Base-by-base conservation (phyloP, 495 filamentous ascomycete genomes). In the Trichoderma reesei region DNA sequence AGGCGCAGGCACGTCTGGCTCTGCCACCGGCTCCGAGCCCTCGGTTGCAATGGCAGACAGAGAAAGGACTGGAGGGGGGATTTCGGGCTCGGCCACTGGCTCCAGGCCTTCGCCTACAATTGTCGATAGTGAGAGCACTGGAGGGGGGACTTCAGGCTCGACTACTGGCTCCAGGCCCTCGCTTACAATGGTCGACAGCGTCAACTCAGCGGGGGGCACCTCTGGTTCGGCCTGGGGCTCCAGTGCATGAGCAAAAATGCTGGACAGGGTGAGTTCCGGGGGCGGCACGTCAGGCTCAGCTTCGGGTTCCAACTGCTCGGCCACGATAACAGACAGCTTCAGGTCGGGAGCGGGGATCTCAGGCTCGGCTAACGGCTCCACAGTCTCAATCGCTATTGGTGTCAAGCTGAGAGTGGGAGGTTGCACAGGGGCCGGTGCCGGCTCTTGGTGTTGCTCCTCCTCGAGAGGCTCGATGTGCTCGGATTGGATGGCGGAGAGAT, bases 381-480 rank as follows among this genome's bases (percentile, higher is more conserved):
- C 66, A 41, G 70, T 60, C 67, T 71, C 68, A 8, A 61, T 68
- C 9, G 72, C 10, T 6, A 74, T 48, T 37, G 69, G 60, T 3
- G 73, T 64, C 16, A 75, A n/a, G 37, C 60, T 65, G 26, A 73
- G 65, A 6, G 65, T 18, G 20, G 68, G 71, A 11, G 65, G 65
- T 20, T n/a, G n/a, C n/a, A 31, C n/a, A 31, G 26, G 13, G 59
- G 65, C 38, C 7, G 63, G 60, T 34, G 67, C 63, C 33, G 61
- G 51, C 51, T 56, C 33, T 68, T 65, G 20, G 59, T 14, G 51
- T 14, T 63, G n/a, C 68, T 66, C 14, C 59, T 65, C 18, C 3
- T 51, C n/a, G n/a, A n/a, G 51, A 42, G 73, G 73, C 70, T 70
- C 68, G 54, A 75, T 71, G 51, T 65, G 60, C 63, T 75, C 72